A percentile compares a stretch with the other conserved stretches of the same genome.
Evolutionary conservation across 345 rosid species (phyloP).

Genomic region (Lumnitzera racemosa): DNA sequence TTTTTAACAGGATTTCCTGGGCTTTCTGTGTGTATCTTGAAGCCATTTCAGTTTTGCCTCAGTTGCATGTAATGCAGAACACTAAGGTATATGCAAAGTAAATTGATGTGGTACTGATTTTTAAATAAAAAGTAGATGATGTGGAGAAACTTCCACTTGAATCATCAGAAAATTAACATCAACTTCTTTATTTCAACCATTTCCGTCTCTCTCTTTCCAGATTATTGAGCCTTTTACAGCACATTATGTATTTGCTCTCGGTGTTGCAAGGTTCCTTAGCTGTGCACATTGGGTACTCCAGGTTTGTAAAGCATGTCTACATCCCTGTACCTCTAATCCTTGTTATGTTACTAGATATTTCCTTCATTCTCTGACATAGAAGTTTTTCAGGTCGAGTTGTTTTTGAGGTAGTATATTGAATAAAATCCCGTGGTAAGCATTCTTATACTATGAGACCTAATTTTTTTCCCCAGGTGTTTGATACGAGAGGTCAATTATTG

Average conservation of each 20-base stretch:
- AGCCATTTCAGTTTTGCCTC: slow-evolving; percentile 95
- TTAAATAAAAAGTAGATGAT: too few species aligned
- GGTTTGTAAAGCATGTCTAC: slow-evolving; percentile 33
- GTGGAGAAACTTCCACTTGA: too few species aligned
- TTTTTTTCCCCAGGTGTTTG: slow-evolving; percentile 50
- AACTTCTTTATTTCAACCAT: neutral
- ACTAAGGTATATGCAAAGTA: slow-evolving; percentile 48
- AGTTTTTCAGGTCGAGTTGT: too few species aligned
- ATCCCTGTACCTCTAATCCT: neutral
- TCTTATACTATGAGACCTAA: too few species aligned
- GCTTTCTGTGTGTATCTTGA: slow-evolving; percentile 94
- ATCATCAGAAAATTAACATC: neutral
- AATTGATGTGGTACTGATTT: neutral
- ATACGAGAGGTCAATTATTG: slow-evolving; percentile 77
- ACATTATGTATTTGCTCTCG: slow-evolving; percentile 98
- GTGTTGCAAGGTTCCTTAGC: slow-evolving; percentile 96
- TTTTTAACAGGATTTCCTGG: slow-evolving; percentile 78
- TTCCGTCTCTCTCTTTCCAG: slow-evolving; percentile 32
- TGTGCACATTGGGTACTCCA: slow-evolving; percentile 99
- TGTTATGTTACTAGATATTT: neutral
- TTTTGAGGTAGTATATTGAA: too few species aligned
- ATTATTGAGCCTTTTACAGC: slow-evolving; percentile 99
- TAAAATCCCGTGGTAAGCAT: too few species aligned
- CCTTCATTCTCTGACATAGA: too few species aligned
- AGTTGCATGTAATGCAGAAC: slow-evolving; percentile 96